Conservation (phyloP, 169 alveolate genomes). For the Plasmodium vivax region DNA sequence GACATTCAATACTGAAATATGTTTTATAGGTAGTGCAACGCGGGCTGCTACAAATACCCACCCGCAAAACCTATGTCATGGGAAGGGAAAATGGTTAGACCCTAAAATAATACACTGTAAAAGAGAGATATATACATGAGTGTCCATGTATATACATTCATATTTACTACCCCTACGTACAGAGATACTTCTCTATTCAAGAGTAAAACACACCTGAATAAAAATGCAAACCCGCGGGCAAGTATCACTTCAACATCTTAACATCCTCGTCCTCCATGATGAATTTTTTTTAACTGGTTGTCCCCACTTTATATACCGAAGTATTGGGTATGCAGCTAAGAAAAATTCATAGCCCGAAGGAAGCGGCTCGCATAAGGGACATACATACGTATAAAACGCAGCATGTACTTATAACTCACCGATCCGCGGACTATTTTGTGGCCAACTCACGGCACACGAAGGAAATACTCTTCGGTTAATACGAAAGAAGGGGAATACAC, state of each 20-base stretch:
- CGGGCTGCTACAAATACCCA: neutral
- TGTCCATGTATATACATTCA: neutral
- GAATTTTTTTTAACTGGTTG: neutral
- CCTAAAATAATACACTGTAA: neutral
- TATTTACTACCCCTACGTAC: neutral
- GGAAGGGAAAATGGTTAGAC: neutral
- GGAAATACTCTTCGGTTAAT: neutral
- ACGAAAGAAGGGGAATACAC: neutral
- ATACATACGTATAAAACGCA: neutral
- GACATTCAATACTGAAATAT: neutral
- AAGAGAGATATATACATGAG: neutral
- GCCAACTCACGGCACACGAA: slow-evolving; percentile 6
- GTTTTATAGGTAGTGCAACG: neutral
- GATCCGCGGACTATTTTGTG: neutral
- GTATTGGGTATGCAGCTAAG: neutral
- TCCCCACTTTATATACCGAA: neutral
- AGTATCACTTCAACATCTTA: neutral
- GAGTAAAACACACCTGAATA: neutral
- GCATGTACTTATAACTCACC: neutral
- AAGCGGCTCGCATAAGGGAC: neutral
- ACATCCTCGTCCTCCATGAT: neutral
- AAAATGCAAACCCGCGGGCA: neutral
- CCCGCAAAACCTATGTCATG: neutral
- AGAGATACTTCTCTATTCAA: neutral
- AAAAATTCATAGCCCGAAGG: neutral